Base-by-base conservation (phyloP, 257 asterid species). In the Gardenia jasminoides region DNA sequence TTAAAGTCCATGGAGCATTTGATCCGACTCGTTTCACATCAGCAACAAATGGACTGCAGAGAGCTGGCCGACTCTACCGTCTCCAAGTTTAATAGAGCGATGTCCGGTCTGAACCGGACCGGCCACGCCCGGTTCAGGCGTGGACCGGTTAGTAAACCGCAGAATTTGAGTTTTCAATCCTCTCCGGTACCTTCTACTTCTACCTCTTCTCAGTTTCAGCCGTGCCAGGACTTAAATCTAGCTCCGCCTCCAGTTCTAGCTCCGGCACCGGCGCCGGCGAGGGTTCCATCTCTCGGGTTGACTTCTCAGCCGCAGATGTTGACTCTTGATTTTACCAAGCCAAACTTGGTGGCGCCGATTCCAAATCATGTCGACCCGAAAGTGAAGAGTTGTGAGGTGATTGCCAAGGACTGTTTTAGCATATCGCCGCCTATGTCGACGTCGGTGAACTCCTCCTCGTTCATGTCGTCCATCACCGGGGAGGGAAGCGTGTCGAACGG, bases 61-160 rank as follows among this genome's bases (percentile, higher is more conserved):
- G 93, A 90, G 39, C 76, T 90, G 65, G 67, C 97, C 39, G 93
- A 93, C 85, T 88, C 86, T 79, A 90, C 97, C 0, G 97, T 90
- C 73, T 89, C 94, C 1, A 91, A 90, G 82, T 88, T 90, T 58
- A 83, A 59, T 33, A 84, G 86, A 67, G 95, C 86, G 2, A 81
- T 89, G 12, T 76, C 91, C 0, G 85, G 82, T 1, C 70, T 91
- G 58, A 78, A 85, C 73, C 90, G 93, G 76, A 85, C 91, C 13
- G 98, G 98, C n/a, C 97, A 90, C 79, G 98, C 98, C 65, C 90
- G 97, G 20, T 92, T 93, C 83, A 82, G 98, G 6, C 96, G 94
- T 12, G 91, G 82, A 15, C 92, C 96, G 72, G 87, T 85, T 66
- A 36, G 4, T 36, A 93, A 87, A 30, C 81, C 86, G 0, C 85